Percentiles rank a stretch among this genome's conserved stretches.
Conservation (phyloP, 2,329 filamentous ascomycete species). For the Trichoderma koningiopsis region DNA sequence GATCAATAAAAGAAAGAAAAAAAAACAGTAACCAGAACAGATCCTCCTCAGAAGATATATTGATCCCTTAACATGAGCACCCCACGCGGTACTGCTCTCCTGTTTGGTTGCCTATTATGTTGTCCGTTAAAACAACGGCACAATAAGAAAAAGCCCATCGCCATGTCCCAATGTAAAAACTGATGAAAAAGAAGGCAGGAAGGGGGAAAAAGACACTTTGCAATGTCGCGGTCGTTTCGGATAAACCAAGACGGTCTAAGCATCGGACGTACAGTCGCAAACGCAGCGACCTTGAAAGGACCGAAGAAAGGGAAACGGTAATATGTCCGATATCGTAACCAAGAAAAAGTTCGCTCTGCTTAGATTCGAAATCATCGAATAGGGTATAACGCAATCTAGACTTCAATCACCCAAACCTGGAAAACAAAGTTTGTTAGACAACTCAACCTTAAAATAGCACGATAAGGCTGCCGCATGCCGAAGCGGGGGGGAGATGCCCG, state of each 20-base stretch:
- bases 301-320: not conserved
- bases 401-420: slow-evolving; percentile 53
- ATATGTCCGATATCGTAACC: slow-evolving; percentile 12
- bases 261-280: not conserved
- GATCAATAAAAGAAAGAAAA: not conserved
- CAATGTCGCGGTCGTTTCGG: not conserved
- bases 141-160: not conserved
- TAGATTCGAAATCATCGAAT: slow-evolving; percentile 13
- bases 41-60: not conserved
- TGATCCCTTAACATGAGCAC: not conserved
- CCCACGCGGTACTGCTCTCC: not conserved
- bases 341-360: not conserved
- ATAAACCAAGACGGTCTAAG: not conserved
- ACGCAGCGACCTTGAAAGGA: not conserved
- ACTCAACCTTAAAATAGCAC: not conserved
- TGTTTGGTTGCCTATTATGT: not conserved
- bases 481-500: not conserved
- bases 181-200: not conserved
- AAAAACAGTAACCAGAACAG: not conserved
- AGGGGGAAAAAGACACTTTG: not conserved
- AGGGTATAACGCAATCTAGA: slow-evolving; percentile 33
- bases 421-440: slow-evolving; percentile 32
- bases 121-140: not conserved
- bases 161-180: not conserved
- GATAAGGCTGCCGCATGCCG: not conserved